phyloP scores from a whole-genome alignment of 2,329 filamentous ascomycete species.

The Monosporascus sp. region DNA sequence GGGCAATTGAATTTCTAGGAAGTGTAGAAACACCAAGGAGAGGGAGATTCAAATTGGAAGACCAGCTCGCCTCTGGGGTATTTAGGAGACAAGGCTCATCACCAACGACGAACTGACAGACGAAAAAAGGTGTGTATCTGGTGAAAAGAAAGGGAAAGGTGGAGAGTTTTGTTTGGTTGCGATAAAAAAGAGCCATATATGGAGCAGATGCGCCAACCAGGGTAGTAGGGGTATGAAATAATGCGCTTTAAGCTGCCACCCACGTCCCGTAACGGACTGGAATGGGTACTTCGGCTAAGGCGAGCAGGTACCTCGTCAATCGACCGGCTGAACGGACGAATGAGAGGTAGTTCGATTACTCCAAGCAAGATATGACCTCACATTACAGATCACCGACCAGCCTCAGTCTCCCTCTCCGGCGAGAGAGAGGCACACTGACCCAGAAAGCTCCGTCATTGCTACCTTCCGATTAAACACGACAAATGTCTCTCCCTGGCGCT shows the following conservation, averaged over 20 bases:
- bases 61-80: conserved; percentile 26
- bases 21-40: conserved; percentile 10
- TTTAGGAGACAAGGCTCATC: conserved; percentile 14
- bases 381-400: neutral
- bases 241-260: conserved; percentile 1
- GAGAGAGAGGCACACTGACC: too few species aligned
- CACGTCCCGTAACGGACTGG: conserved; percentile 5
- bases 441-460: too few species aligned
- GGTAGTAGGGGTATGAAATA: neutral
- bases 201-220: neutral
- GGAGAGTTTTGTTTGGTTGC: conserved; percentile 30
- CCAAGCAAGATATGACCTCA: conserved; percentile 22
- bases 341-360: conserved; percentile 25
- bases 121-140: conserved; percentile 7
- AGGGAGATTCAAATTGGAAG: conserved; percentile 22
- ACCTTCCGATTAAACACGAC: too few species aligned
- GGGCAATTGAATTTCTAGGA: conserved; percentile 27
- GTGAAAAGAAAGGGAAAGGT: conserved; percentile 25
- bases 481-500: too few species aligned
- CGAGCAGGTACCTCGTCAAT: conserved; percentile 15
- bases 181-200: conserved; percentile 26
- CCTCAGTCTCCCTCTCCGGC: too few species aligned
- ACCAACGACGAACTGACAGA: conserved; percentile 1
- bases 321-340: conserved; percentile 27
- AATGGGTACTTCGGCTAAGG: conserved; percentile 21